phyloP scores from a whole-genome alignment of 352 stramenopile genomes.

The Phytopythium chamaehyphon region DNA sequence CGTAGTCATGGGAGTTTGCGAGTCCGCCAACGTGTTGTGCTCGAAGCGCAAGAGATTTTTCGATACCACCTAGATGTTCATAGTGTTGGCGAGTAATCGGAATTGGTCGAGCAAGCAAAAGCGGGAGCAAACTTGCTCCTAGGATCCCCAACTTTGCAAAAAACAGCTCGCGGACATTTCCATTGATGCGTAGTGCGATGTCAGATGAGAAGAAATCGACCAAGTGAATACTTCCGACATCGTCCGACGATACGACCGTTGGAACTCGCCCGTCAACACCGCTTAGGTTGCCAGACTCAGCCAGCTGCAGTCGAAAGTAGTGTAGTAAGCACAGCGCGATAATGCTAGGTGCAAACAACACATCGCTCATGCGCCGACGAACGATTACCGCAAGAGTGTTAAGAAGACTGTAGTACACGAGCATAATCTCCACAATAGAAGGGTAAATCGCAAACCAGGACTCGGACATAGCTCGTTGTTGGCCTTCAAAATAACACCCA shows the following conservation, averaged over 20 bases:
- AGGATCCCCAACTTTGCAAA: slow-evolving; percentile 13
- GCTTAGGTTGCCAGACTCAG: slow-evolving; percentile 5
- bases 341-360: slow-evolving; percentile 14
- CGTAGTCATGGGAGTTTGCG: background rate
- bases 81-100: background rate
- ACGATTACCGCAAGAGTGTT: slow-evolving; percentile 12
- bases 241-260: slow-evolving; percentile 6
- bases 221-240: slow-evolving; percentile 8
- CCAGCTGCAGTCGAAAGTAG: slow-evolving; percentile 9
- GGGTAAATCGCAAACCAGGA: slow-evolving; percentile 26
- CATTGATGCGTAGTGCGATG: slow-evolving; percentile 13
- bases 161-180: slow-evolving; percentile 15
- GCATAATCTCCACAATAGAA: slow-evolving; percentile 14
- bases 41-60: slow-evolving; percentile 7
- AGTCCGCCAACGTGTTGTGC: slow-evolving; percentile 7
- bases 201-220: slow-evolving; percentile 14
- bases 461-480: slow-evolving; percentile 15
- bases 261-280: slow-evolving; percentile 14
- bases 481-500: slow-evolving; percentile 16
- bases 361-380: slow-evolving; percentile 14
- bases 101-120: slow-evolving; percentile 4
- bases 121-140: slow-evolving; percentile 6
- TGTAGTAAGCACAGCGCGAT: slow-evolving; percentile 15
- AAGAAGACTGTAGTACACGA: slow-evolving; percentile 22
- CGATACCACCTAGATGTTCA: background rate